phyloP scores from a whole-genome alignment of 495 filamentous ascomycete genomes.

The Talaromyces stipitatus region DNA sequence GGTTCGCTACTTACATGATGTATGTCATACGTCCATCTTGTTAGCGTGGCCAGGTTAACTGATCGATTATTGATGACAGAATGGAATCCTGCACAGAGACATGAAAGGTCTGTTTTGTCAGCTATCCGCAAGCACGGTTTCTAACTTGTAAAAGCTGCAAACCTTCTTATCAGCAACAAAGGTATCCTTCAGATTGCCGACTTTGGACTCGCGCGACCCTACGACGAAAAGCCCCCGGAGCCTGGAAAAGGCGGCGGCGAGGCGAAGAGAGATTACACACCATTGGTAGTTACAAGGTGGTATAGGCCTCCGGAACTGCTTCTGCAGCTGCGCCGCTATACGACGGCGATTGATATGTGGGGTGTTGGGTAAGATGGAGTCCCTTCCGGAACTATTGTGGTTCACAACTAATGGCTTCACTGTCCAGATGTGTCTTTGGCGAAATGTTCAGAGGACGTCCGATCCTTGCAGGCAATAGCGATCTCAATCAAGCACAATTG shows the following conservation, averaged over 20 bases:
- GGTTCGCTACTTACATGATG: conserved; percentile 78
- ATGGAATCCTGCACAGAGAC: conserved; percentile 85
- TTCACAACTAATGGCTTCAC: not conserved
- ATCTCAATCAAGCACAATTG: conserved; percentile 79
- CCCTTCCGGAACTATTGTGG: not conserved
- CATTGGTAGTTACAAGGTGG: conserved; percentile 92
- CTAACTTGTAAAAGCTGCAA: conserved; percentile 59
- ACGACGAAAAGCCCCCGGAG: conserved; percentile 76
- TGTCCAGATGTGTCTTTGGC: conserved; percentile 79
- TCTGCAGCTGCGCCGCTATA: conserved; percentile 78
- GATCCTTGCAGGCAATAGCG: conserved; percentile 82
- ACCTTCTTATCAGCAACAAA: conserved; percentile 90
- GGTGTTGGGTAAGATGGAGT: conserved; percentile 69
- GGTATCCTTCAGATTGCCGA: conserved; percentile 95
- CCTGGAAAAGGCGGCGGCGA: conserved; percentile 76
- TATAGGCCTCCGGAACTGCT: conserved; percentile 93
- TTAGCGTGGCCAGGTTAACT: conserved; percentile 6
- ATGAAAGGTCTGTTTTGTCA: conserved; percentile 62
- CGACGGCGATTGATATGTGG: conserved; percentile 96
- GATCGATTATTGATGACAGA: conserved; percentile 26
- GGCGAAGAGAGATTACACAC: conserved; percentile 85
- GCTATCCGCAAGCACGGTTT: too few relatives aligned
- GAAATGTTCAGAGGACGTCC: conserved; percentile 96
- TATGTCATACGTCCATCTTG: conserved; percentile 20
- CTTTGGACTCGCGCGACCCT: conserved; percentile 91